Base-by-base conservation (phyloP, 1,139 yeast species). In the Geotrichum phurueaensis region DNA sequence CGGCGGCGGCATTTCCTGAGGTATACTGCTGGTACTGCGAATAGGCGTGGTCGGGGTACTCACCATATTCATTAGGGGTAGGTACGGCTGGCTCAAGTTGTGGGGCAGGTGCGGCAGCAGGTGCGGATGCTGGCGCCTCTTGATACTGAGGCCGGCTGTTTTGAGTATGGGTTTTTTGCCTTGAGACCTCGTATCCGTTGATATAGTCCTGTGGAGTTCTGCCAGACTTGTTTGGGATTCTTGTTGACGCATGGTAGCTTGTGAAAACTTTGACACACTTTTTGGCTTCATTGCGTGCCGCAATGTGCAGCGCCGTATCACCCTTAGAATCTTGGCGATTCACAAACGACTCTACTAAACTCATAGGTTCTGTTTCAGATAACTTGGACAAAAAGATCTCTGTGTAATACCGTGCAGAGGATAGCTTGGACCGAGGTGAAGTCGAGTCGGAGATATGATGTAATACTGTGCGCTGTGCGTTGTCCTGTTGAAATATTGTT, bases 221-320 rank as follows among this genome's bases (percentile, higher is more conserved):
- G 18, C 91, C 88, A 45, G 84, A 83, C 65, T 85, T 81, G 72
- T 94, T 92, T 51, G 84, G 81, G 52, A 91, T 78, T 66, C 87
- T 86, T 23, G 88, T 81, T 62, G 84, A 81, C 15, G 92, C 94
- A 65, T 87, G 89, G 72, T 88, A 86, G 50, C 83, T 81, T 18
- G 90, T 75, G 58, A 94, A 78, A 0, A 87, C 84, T 65, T 86
- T 85, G 67, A 89, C 87, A 65, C 94, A 84, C 68, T 85, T 84
- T 66, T 85, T 83, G 60, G 94, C 89, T 53, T 87, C 82, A 69
- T 87, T 84, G 60, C 84, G 82, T 1, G 96, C 88, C 33, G 94
- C 87, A 53, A 92, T 81, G 68, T 92, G 96, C 61, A 91, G 78
- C 0, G 96, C 96, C 0, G 97, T 89, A 70, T 92, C 90, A 0